Percentiles rank a stretch among this genome's conserved stretches.
Conservation (phyloP, 352 stramenopile genomes). For the Halophytophthora batemanensis region DNA sequence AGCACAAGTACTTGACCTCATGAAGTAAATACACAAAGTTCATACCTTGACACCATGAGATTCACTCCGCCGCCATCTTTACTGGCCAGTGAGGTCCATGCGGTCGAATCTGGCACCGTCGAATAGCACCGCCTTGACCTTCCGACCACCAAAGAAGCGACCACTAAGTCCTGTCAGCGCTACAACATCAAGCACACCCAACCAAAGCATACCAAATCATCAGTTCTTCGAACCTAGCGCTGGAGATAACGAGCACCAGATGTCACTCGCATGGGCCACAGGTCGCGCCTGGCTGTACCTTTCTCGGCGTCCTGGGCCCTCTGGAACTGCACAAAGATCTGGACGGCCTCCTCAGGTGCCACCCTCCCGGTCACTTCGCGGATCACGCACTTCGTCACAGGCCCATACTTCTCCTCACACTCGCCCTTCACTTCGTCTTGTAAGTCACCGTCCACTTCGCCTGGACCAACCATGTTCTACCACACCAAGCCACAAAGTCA, state of each 20-base stretch:
- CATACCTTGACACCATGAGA: not conserved
- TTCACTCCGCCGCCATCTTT: slow-evolving; percentile 4
- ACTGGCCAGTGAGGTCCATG: slow-evolving; percentile 50
- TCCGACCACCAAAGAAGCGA: slow-evolving; percentile 87
- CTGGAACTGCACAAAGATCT: slow-evolving; percentile 89
- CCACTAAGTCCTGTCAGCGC: slow-evolving; percentile 79
- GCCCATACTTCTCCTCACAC: slow-evolving; percentile 79
- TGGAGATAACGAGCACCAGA: slow-evolving; percentile 1
- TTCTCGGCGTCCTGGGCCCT: slow-evolving; percentile 64
- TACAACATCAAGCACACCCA: slow-evolving; percentile 24
- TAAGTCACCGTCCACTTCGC: slow-evolving; percentile 87
- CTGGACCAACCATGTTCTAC: slow-evolving; percentile 90
- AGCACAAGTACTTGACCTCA: no score
- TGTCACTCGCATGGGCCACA: not conserved
- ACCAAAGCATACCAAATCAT: no score
- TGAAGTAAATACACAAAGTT: slow-evolving; percentile 4
- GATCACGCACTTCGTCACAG: slow-evolving; percentile 74
- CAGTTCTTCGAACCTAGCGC: no score
- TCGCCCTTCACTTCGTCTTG: slow-evolving; percentile 88
- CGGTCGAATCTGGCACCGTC: slow-evolving; percentile 77
- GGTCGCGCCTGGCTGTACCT: slow-evolving; percentile 34
- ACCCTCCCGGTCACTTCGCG: slow-evolving; percentile 56
- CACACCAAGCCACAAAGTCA: not conserved
- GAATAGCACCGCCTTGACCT: slow-evolving; percentile 79
- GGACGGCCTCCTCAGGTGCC: slow-evolving; percentile 68